Conservation (phyloP, 768 basidiomycete species). For the Neoboletus brunneissimus region DNA sequence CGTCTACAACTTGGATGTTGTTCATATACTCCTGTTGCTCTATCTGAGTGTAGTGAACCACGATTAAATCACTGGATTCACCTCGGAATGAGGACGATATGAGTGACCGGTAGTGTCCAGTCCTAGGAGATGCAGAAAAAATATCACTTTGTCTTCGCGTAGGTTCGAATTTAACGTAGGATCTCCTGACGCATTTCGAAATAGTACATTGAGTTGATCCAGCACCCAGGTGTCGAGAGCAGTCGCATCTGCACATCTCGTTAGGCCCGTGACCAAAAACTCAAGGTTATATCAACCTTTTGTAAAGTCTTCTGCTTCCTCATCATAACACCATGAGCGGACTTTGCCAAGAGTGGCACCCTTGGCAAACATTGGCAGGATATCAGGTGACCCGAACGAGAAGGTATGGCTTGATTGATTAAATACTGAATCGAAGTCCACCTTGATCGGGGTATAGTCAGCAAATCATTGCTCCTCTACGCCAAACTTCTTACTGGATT, state of each 20-base stretch:
- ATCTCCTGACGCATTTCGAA: conserved; percentile 63
- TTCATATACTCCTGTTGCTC: conserved; percentile 74
- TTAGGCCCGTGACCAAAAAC: background rate
- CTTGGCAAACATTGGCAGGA: conserved; percentile 82
- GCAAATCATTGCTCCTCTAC: background rate
- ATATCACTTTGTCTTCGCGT: conserved; percentile 58
- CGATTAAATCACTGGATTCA: conserved; percentile 23
- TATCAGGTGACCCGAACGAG: conserved; percentile 87
- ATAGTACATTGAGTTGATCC: conserved; percentile 58
- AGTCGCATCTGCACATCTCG: conserved; percentile 57
- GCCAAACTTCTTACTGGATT: conserved; percentile 56
- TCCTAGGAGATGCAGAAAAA: conserved; percentile 83
- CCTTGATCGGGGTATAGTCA: conserved; percentile 24
- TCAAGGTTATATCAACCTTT: conserved; percentile 48
- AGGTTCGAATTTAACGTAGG: conserved; percentile 48
- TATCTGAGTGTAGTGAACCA: background rate
- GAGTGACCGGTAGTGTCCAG: conserved; percentile 87
- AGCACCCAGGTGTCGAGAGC: conserved; percentile 77
- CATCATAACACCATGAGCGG: conserved; percentile 71
- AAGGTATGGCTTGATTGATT: conserved; percentile 77
- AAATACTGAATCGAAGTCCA: conserved; percentile 87
- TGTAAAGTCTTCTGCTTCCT: conserved; percentile 82
- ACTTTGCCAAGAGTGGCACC: conserved; percentile 71
- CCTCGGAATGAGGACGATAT: conserved; percentile 77
- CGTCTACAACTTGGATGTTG: conserved; percentile 78